Evolutionary conservation across 2,329 filamentous ascomycete species (phyloP), one percentile per base, ranked within the genome.

Genomic region (Thielaviopsis populi): DNA sequence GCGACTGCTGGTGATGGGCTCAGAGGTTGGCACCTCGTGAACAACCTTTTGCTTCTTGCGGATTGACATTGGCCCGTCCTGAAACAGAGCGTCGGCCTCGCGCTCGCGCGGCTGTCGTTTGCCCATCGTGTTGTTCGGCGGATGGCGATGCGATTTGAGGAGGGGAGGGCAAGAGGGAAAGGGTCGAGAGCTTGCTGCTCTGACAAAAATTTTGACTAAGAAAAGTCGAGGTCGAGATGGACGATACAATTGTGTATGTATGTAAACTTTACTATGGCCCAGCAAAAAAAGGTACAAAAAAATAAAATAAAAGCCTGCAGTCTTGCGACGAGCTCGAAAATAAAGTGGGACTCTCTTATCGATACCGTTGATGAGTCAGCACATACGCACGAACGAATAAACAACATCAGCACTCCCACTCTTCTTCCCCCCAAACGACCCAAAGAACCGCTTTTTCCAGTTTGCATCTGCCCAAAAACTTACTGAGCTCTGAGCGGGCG

Each of bases 1-100:
- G 62, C 83, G 79, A 67, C 80, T 79, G 43, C 83, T 83, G 59
- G 78, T 75, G 58, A 89, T 78, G 43, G 86, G 81, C 68, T 86
- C 83, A 11, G 79, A 80, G 1, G 82, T 80, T 15, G 82, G 80
- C 1, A 78, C 73, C 65, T 83, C 79, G 67, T 83, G 79, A 4
- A 78, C 74, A n/a, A 80, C 74, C 70, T 81, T 83, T 66, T 79
- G 78, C 67, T 81, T 78, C 71, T 84, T 83, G 27, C 78, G 65
- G 50, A 66, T 66, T 11, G 62, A 63, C 62, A 63, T 64, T 53
- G 41, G 62, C 8, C 65, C 62, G 41, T 63, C 61, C 48, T 65
- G 74, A 37, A 75, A 74, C 40, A 72, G 74, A 6, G 73, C 72
- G 42, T 72, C 73, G 61, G 73, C 74, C 66, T 80, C 76, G 17